phyloP scores from a whole-genome alignment of 139 green algal genomes.

The Pleodorina starrii region DNA sequence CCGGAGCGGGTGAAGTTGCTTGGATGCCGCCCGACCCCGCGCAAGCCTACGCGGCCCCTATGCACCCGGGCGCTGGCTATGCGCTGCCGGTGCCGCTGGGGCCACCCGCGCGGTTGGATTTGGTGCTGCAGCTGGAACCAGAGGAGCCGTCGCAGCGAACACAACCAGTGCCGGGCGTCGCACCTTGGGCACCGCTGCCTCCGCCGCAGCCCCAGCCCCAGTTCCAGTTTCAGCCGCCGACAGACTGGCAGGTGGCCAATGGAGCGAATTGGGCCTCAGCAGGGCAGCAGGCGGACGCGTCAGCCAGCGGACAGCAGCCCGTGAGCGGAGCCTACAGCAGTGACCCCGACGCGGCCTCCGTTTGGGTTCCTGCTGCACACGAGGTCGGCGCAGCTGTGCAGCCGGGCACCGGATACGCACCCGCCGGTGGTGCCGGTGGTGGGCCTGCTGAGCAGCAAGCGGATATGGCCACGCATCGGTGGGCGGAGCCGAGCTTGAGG shows the following conservation, averaged over 20 bases:
- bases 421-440: not conserved
- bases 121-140: slow-evolving; percentile 1
- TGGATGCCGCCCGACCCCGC: no score
- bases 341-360: not conserved
- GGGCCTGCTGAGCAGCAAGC: not conserved
- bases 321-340: not conserved
- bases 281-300: not conserved
- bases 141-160: not conserved
- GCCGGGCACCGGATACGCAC: no score
- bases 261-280: no score
- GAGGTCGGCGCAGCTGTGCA: no score
- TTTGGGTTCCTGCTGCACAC: not conserved
- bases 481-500: not conserved
- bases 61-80: no score
- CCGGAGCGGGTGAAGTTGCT: no score
- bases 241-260: no score
- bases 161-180: not conserved
- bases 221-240: no score
- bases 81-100: no score
- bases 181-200: not conserved
- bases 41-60: no score
- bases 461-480: not conserved
- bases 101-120: not conserved
- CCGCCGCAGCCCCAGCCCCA: not conserved
- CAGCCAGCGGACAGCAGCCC: not conserved